A percentile compares a stretch with the other conserved stretches of the same genome.
Evolutionary conservation across 441 rosid genomes (phyloP).

Genomic region (Hypseocharis bilobata): DNA sequence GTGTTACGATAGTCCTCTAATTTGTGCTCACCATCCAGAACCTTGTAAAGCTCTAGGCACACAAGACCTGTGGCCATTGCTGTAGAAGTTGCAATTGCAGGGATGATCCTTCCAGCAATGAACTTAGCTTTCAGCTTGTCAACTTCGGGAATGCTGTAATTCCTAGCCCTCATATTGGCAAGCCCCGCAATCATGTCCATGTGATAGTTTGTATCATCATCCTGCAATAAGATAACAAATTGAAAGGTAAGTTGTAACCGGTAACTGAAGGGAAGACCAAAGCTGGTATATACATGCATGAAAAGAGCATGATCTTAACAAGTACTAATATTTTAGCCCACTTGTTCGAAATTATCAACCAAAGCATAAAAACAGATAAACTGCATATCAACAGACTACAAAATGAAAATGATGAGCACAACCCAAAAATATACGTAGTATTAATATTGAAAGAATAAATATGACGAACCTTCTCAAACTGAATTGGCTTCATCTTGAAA

Average conservation of each 20-base stretch:
- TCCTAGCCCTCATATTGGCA: conserved; percentile 97
- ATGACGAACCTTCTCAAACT: conserved; percentile 67
- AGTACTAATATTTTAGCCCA: neutral
- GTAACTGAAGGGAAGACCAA: neutral
- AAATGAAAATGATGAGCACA: neutral
- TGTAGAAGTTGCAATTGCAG: conserved; percentile 88
- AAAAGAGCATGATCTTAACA: neutral
- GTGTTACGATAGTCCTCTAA: conserved; percentile 83
- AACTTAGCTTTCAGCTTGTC: conserved; percentile 93
- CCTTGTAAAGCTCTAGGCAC: conserved; percentile 87
- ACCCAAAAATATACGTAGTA: neutral
- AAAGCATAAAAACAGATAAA: neutral
- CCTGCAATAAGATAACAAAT: conserved; percentile 36
- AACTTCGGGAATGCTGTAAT: conserved; percentile 79
- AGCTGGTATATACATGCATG: neutral
- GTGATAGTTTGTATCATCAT: conserved; percentile 86
- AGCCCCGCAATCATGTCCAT: conserved; percentile 86
- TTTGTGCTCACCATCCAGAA: conserved; percentile 60
- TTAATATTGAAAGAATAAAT: neutral
- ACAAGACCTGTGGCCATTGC: conserved; percentile 95
- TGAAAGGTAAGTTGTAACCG: neutral
- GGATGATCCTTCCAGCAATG: conserved; percentile 88
- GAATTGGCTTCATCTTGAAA: conserved; percentile 75
- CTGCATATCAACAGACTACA: neutral
- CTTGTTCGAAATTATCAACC: neutral